phyloP scores from a whole-genome alignment of 768 basidiomycete genomes.

The Termitomyces sp. region DNA sequence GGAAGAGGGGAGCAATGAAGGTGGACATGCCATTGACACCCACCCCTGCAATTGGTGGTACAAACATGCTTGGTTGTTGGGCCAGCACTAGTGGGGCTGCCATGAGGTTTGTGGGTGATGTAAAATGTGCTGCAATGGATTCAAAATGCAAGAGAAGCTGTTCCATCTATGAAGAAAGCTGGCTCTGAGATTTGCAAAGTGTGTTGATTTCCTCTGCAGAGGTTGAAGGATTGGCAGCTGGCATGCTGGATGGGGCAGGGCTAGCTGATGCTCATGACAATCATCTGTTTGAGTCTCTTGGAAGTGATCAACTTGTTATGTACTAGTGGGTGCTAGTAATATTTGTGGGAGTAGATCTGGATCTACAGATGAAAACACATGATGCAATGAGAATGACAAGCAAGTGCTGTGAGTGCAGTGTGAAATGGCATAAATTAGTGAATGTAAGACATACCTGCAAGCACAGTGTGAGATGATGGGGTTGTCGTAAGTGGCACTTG shows the following conservation, averaged over 20 bases:
- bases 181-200: too few species aligned
- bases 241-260: neutral
- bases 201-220: neutral
- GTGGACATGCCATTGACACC: too few species aligned
- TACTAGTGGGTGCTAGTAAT: neutral
- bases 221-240: neutral
- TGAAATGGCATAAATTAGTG: neutral
- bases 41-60: too few species aligned
- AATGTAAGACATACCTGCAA: too few species aligned
- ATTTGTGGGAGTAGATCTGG: too few species aligned
- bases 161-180: too few species aligned
- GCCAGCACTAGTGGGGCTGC: neutral
- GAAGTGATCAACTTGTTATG: neutral
- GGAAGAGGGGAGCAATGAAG: too few species aligned
- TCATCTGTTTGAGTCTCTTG: neutral
- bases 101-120: too few species aligned
- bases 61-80: too few species aligned
- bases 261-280: neutral
- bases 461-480: too few species aligned
- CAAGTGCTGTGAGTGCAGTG: neutral
- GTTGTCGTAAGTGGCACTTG: too few species aligned
- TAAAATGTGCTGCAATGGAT: neutral
- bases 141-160: too few species aligned
- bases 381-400: neutral
- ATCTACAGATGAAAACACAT: neutral